Evolutionary conservation across 805 yeast species (phyloP), one percentile per base, ranked within the genome.

Genomic region (Cyberlindnera maclurae): DNA sequence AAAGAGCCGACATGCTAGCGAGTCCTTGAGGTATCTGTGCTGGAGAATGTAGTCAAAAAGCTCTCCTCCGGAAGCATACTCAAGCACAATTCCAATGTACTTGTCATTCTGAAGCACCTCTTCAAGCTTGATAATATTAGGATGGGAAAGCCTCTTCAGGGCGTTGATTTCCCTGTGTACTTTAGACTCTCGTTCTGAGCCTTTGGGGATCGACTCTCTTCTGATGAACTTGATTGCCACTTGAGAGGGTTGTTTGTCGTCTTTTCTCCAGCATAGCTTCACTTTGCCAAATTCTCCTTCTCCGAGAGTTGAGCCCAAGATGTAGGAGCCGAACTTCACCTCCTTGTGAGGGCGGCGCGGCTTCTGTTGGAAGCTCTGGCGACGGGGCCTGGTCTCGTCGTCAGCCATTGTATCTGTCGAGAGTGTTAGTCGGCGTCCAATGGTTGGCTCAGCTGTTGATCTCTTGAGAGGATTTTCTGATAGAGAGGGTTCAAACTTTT

Each of bases 261-360:
- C 89, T 58, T 84, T 85, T 43, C 95, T 71, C 97, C 97, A 90
- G 12, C 97, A 97, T 16, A 93, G 68, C 59, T 90, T 93, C 42
- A 93, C 98, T 61, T 93, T 90, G 42, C 98, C 98, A 61, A 93
- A 93, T 58, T 93, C 98, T 35, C 98, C 98, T 63, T 93, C 96
- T 26, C 98, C 98, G 12, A 93, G 65, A 1, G 98, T 90, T 12
- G 95, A 80, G 3, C 97, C 98, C 7, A 93, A 70, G 16, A 85
- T 75, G 55, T 89, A 93, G 12, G 85, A 79, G 18, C 98, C 98
- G 58, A 93, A 89, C 29, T 95, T 73, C 15, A 82, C 80, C 55
- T 82, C 88, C 46, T 82, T 68, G 45, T 74, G 77, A 3, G 63
- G 51, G 27, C 70, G 54, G 41, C 37, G 40, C 5, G 50, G 35